phyloP scores from a whole-genome alignment of 805 yeast genomes.

The Ogataea paraovalis region DNA sequence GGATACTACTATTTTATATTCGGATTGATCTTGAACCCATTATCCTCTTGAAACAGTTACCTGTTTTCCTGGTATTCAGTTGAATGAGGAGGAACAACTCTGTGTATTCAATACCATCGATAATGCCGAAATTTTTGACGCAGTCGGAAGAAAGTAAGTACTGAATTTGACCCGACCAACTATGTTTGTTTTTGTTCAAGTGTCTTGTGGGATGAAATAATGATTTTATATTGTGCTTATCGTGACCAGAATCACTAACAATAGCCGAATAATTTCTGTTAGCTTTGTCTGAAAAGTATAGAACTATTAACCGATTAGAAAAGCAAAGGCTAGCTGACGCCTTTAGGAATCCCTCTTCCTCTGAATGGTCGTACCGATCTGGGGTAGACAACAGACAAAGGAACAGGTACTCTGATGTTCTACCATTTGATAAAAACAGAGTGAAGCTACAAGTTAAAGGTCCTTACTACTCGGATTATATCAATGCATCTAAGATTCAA shows the following conservation, averaged over 20 bases:
- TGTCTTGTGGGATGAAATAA: no score
- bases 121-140: slow-evolving; percentile 21
- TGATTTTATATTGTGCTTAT: no score
- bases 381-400: slow-evolving; percentile 25
- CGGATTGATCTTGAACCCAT: no score
- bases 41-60: no score
- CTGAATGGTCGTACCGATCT: slow-evolving; percentile 16
- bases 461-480: slow-evolving; percentile 29
- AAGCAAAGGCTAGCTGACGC: slow-evolving; percentile 18
- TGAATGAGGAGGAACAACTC: not conserved
- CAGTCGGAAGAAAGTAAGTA: slow-evolving; percentile 22
- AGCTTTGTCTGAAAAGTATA: slow-evolving; percentile 18
- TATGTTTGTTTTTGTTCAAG: no score
- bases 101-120: not conserved
- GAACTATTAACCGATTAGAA: slow-evolving; percentile 11
- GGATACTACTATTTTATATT: no score
- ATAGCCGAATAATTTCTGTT: not conserved
- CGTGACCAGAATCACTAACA: no score
- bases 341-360: slow-evolving; percentile 9
- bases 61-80: no score
- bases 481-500: slow-evolving; percentile 34
- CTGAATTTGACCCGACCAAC: not conserved
- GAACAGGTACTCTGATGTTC: slow-evolving; percentile 59
- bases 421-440: slow-evolving; percentile 63
- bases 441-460: slow-evolving; percentile 36